A percentile compares a stretch with the other conserved stretches of the same genome.
These are phyloP conservation scores for Nakataea oryzae DNA, from an alignment of 2,329 filamentous ascomycete genomes.

Conservation along the genomic window DNA sequence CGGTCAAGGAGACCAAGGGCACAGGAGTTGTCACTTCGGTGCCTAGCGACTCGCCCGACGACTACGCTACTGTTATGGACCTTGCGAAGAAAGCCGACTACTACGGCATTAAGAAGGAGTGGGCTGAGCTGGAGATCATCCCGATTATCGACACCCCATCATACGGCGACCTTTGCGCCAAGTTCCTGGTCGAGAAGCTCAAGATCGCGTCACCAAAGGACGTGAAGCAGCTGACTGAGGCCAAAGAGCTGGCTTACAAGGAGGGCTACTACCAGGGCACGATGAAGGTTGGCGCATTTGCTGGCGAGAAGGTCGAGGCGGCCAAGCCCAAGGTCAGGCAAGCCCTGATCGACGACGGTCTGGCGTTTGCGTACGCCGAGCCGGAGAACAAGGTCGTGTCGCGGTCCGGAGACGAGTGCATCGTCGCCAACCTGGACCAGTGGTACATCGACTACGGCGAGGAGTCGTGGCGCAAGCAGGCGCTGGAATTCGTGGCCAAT, in stretches of 20 bases:
- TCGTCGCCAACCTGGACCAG: conserved; percentile 86
- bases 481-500: conserved; percentile 61
- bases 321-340: conserved; percentile 74
- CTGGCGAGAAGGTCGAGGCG: conserved; percentile 74
- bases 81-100: conserved; percentile 91
- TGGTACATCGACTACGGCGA: conserved; percentile 98
- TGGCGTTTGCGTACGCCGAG: conserved; percentile 88
- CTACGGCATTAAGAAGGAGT: conserved; percentile 93
- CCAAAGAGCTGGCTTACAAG: conserved; percentile 94
- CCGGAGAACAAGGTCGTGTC: conserved; percentile 84
- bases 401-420: conserved; percentile 84
- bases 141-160: conserved; percentile 84
- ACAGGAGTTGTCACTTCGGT: conserved; percentile 95
- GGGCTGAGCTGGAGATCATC: conserved; percentile 82
- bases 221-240: conserved; percentile 70
- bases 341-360: conserved; percentile 62
- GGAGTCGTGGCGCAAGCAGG: conserved; percentile 71
- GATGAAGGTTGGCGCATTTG: conserved; percentile 80
- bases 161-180: conserved; percentile 77
- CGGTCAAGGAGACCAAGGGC: conserved; percentile 83
- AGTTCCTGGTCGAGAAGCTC: conserved; percentile 75
- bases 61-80: conserved; percentile 81
- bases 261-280: conserved; percentile 94
- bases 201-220: conserved; percentile 98
- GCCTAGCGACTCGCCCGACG: conserved; percentile 90